Evolutionary conservation across 352 stramenopile genomes (phyloP).

Genomic region (Globisporangium ultimum): DNA sequence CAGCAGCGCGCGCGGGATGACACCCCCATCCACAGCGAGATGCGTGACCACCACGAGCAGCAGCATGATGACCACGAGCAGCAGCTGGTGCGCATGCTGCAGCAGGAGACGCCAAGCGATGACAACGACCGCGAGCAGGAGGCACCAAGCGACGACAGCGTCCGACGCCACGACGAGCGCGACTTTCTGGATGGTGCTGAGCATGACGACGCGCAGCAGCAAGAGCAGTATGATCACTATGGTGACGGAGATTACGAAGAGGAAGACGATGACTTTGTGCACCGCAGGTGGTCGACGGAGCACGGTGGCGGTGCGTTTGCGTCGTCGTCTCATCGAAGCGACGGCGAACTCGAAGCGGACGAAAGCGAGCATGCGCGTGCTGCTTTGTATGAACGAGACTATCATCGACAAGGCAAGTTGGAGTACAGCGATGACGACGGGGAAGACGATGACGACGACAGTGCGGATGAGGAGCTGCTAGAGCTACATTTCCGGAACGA

Average conservation of each 20-base stretch:
- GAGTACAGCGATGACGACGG: constrained; percentile 1
- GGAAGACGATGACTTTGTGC: constrained; percentile 11
- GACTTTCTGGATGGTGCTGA: not conserved
- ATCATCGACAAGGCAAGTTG: not conserved
- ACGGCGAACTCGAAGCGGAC: not conserved
- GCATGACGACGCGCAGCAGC: not conserved
- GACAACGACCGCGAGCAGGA: too few species aligned
- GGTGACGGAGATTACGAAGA: constrained; percentile 2
- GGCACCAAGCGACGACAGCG: too few species aligned
- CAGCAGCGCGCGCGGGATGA: too few species aligned
- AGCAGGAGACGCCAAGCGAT: too few species aligned
- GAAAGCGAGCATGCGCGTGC: not conserved
- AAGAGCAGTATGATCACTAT: not conserved
- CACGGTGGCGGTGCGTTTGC: not conserved
- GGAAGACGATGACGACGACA: constrained; percentile 2
- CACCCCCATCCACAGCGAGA: too few species aligned
- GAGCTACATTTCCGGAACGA: constrained; percentile 11
- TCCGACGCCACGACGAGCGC: too few species aligned
- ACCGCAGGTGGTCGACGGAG: constrained; percentile 9
- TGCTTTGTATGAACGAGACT: not conserved
- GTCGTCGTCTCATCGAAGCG: not conserved
- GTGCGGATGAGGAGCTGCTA: constrained; percentile 5
- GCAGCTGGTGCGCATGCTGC: too few species aligned
- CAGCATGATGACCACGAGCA: too few species aligned
- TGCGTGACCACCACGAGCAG: too few species aligned